A percentile compares a stretch with the other conserved stretches of the same genome.
These are phyloP conservation scores for Aspergillus niger DNA, from an alignment of 2,329 filamentous ascomycete species.

Conservation along the genomic window DNA sequence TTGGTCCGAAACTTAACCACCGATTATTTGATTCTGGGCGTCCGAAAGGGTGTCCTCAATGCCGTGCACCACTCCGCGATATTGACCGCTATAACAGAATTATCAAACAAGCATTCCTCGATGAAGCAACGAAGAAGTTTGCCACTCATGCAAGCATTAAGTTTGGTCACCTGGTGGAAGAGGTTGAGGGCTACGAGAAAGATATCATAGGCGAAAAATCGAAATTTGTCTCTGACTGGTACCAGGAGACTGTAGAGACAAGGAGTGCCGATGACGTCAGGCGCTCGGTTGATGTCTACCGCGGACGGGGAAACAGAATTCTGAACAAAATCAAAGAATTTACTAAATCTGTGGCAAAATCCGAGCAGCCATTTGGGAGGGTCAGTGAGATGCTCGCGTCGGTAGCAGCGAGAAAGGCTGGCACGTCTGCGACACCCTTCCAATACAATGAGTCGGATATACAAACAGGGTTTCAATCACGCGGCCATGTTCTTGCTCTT, in stretches of 20 bases:
- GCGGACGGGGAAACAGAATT: not conserved
- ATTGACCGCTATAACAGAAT: conserved; percentile 20
- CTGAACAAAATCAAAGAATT: not conserved
- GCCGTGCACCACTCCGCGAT: conserved; percentile 14
- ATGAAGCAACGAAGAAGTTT: conserved; percentile 19
- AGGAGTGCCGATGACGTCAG: not conserved
- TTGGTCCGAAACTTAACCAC: not conserved
- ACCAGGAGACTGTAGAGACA: not conserved
- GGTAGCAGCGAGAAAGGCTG: not conserved
- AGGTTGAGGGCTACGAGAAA: not conserved
- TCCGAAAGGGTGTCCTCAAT: conserved; percentile 15
- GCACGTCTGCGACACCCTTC: not conserved
- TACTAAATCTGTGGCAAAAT: not conserved
- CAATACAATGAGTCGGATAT: not conserved
- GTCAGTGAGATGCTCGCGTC: conserved; percentile 11
- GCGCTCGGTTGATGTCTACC: not conserved
- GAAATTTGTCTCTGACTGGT: not conserved
- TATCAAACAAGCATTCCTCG: conserved; percentile 14
- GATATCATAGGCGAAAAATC: not conserved
- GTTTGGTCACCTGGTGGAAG: not conserved
- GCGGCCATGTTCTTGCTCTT: conserved; percentile 4
- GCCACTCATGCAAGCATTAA: conserved; percentile 1
- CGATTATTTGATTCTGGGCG: not conserved
- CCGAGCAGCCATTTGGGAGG: conserved; percentile 11
- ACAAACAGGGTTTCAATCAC: conserved; percentile 8